These are phyloP conservation scores for Pseudopyricularia cyperi DNA, from an alignment of 2,329 filamentous ascomycete species.

Conservation along the genomic window DNA sequence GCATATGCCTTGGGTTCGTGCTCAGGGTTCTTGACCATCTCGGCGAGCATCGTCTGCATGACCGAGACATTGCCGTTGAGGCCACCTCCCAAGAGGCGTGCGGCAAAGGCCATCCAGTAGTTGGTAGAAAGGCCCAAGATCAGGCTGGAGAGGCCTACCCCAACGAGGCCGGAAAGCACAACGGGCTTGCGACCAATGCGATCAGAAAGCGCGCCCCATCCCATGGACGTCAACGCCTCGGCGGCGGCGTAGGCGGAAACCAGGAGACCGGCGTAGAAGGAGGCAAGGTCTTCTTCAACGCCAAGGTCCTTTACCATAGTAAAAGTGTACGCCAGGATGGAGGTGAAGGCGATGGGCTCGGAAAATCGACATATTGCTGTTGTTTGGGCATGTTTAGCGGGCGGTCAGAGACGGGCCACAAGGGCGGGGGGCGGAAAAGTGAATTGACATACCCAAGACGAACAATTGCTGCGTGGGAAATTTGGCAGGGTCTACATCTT, in stretches of 20 bases:
- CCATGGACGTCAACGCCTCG: constrained; percentile 26
- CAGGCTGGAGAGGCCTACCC: constrained; percentile 22
- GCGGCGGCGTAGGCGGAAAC: constrained; percentile 29
- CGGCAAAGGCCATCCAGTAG: constrained; percentile 28
- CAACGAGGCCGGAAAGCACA: constrained; percentile 16
- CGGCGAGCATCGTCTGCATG: constrained; percentile 27
- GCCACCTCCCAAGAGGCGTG: constrained; percentile 24
- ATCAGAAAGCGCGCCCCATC: constrained; percentile 27
- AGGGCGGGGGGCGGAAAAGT: not conserved
- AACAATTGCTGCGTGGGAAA: constrained; percentile 32
- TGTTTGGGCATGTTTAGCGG: constrained; percentile 2
- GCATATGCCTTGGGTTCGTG: constrained; percentile 17
- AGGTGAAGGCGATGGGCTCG: constrained; percentile 31
- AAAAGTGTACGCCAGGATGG: constrained; percentile 29
- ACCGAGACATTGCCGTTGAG: constrained; percentile 26
- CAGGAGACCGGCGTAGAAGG: constrained; percentile 36
- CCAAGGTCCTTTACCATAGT: constrained; percentile 26
- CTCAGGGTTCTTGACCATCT: constrained; percentile 26
- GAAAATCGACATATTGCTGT: constrained; percentile 30
- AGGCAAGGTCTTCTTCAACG: constrained; percentile 22
- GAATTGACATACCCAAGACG: constrained; percentile 25
- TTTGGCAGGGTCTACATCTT: constrained; percentile 6
- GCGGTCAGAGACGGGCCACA: not conserved
- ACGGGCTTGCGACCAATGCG: constrained; percentile 20
- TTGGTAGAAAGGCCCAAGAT: constrained; percentile 25